These are phyloP conservation scores for Xerophyta viscosa DNA, from an alignment of 106 monocot genomes.

Conservation along the genomic window DNA sequence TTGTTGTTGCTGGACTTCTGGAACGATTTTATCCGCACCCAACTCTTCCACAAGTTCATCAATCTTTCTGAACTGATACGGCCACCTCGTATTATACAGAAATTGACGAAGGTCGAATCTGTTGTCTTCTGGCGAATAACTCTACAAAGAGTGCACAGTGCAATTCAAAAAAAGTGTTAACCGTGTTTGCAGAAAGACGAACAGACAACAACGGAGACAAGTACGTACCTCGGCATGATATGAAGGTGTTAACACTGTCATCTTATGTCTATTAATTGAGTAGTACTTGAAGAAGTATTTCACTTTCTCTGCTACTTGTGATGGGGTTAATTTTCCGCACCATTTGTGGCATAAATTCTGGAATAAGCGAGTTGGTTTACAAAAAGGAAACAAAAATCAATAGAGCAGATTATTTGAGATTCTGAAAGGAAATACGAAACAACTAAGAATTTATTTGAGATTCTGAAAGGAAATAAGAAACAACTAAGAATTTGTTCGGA, in stretches of 20 bases:
- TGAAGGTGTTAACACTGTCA: constrained; percentile 98
- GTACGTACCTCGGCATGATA: constrained; percentile 89
- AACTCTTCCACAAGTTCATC: constrained; percentile 62
- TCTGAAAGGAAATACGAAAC: too few species aligned
- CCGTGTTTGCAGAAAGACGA: too few species aligned
- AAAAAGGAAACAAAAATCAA: too few species aligned
- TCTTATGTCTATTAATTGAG: constrained; percentile 95
- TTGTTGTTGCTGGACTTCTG: neutral
- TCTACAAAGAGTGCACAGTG: constrained; percentile 29
- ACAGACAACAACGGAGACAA: too few species aligned
- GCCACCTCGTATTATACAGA: constrained; percentile 93
- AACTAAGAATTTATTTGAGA: too few species aligned
- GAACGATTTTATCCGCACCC: constrained; percentile 16
- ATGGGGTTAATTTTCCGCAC: constrained; percentile 70
- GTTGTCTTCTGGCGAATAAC: constrained; percentile 98
- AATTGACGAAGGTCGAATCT: constrained; percentile 96
- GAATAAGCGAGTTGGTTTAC: too few species aligned
- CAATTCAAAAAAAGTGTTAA: too few species aligned
- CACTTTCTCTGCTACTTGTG: constrained; percentile 92
- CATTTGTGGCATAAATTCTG: constrained; percentile 93
- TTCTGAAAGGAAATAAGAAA: too few species aligned
- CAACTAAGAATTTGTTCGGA: too few species aligned
- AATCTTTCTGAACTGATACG: constrained; percentile 95
- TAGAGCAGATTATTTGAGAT: too few species aligned
- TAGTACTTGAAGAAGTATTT: constrained; percentile 99